Evolutionary conservation across 495 filamentous ascomycete genomes (phyloP), one percentile per base, ranked within the genome.

Genomic region (Talaromyces trachyspermus): DNA sequence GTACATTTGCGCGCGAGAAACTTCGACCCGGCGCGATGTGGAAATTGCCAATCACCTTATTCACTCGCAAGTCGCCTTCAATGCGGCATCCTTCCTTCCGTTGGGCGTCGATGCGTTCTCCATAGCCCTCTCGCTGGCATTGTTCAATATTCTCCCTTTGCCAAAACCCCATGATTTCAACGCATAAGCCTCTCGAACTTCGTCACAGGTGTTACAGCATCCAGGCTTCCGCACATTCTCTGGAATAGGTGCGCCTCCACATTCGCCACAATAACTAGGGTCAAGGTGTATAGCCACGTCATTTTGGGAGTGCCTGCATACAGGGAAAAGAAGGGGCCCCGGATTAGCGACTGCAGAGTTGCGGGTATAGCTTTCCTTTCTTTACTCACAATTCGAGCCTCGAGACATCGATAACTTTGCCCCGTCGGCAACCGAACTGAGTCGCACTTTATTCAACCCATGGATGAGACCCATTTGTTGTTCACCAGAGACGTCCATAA

Each of bases 21-120:
- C 81, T 88, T 64, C 89, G 83, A 58, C 92, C 92, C 1, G 92
- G 94, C 2, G 92, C 94, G 56, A 99, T 86, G 68, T 99, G 92
- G 78, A 99, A 99, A 69, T 99, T 99, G 35, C 92, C 92, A 45
- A 97, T 75, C 2, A 99, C 92, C 62, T 98, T 99, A 72, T 97
- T 99, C 36, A 99, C 92, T 23, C 86, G 84, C 50, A 99, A 76
- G 10, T 80, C 84, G 49, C 92, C 92, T 56, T 96, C 90, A 49
- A 99, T 85, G 22, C 95, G 88, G 64, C 92, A 99, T 22, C 92
- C 92, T 61, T 99, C 94, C 12, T 80, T 74, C 19, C 89, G 79
- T 68, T 96, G 90, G 47, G 80, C 81, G 56, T 91, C 85, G 35
- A 99, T 71, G 46, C 83, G 81, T 61, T 96, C 85, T 45, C 76